Conservation (phyloP, 1,139 yeast species). For the Geotrichum reessii region DNA sequence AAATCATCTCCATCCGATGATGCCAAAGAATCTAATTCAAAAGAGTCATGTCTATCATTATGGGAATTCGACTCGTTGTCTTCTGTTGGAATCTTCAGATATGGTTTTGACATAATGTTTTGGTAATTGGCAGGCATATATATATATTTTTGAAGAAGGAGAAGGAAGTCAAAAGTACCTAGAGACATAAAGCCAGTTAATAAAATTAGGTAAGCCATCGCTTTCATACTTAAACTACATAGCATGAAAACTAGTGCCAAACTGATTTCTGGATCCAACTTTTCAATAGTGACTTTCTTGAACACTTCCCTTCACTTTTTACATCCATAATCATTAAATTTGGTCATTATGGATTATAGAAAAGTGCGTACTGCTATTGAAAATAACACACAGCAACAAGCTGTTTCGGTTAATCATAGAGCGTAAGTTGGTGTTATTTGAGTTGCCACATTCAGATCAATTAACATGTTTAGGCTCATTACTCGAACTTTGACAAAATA, state of each 20-base stretch:
- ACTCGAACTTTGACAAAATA: conserved; percentile 41
- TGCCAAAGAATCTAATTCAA: conserved; percentile 37
- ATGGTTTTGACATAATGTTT: background rate
- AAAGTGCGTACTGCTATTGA: conserved; percentile 23
- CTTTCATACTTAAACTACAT: background rate
- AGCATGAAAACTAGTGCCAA: background rate
- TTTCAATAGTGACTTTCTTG: background rate
- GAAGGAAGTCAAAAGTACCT: background rate
- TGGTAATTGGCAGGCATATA: background rate
- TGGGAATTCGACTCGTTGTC: background rate
- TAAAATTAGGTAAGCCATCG: background rate
- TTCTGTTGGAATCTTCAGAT: conserved; percentile 9
- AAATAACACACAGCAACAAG: conserved; percentile 22
- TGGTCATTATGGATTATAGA: conserved; percentile 27
- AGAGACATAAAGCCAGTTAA: background rate
- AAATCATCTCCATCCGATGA: conserved; percentile 28
- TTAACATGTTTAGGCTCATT: conserved; percentile 28
- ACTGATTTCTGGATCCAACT: background rate
- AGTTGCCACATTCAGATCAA: background rate
- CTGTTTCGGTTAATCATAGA: conserved; percentile 40
- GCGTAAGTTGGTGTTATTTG: conserved; percentile 29
- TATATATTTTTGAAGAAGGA: background rate
- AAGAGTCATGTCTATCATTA: conserved; percentile 26
- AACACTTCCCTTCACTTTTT: background rate
- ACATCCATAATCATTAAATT: background rate